phyloP scores from a whole-genome alignment of 2,329 filamentous ascomycete species.

The Chrysoporthe cubensis region DNA sequence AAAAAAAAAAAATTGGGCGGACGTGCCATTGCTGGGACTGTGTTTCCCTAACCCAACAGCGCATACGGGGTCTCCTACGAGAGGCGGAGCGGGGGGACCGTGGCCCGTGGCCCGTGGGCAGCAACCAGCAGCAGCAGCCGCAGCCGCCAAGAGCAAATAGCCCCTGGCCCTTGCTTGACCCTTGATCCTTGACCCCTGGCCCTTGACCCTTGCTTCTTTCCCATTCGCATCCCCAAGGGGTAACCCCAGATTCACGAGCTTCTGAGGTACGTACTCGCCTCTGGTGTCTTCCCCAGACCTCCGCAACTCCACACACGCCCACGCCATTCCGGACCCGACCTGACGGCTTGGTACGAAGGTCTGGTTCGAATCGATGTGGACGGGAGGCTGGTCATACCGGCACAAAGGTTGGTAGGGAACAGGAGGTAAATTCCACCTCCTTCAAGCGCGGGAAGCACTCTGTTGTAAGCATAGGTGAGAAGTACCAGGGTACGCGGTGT shows the following conservation, averaged over 20 bases:
- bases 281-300: not conserved
- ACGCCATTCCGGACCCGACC: not conserved
- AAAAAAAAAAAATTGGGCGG: not conserved
- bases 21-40: no score
- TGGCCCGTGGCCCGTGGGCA: no score
- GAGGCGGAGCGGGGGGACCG: no score
- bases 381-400: not conserved
- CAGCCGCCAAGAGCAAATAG: not conserved
- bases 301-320: not conserved
- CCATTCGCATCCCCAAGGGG: not conserved
- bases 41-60: no score
- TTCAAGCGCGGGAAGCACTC: no score
- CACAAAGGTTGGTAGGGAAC: no score
- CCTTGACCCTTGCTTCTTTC: not conserved
- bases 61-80: no score
- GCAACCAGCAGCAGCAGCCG: not conserved
- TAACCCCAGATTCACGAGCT: conserved; percentile 3
- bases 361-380: not conserved
- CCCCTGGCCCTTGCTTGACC: not conserved
- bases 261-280: not conserved
- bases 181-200: not conserved
- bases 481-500: no score
- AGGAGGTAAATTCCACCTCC: no score
- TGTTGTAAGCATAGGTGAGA: no score
- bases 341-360: not conserved